These are phyloP conservation scores for Pythium periplocum DNA, from an alignment of 352 stramenopile genomes.

Conservation along the genomic window DNA sequence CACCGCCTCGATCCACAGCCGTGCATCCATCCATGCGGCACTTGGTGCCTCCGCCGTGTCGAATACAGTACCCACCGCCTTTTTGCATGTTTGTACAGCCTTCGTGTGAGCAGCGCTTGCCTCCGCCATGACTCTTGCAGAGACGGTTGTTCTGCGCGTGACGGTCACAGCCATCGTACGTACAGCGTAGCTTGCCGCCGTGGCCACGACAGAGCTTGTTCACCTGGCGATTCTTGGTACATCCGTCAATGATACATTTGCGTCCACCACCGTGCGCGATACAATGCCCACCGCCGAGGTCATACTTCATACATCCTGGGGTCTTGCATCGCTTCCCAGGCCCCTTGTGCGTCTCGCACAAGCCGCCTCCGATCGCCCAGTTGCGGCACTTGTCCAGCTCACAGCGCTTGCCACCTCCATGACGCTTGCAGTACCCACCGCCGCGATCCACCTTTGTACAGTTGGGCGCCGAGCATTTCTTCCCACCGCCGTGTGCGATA, in stretches of 20 bases:
- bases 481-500: conserved; percentile 83
- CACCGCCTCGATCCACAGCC: conserved; percentile 68
- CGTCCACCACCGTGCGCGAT: conserved; percentile 80
- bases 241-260: conserved; percentile 81
- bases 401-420: conserved; percentile 85
- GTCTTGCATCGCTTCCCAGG: conserved; percentile 78
- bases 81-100: conserved; percentile 84
- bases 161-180: conserved; percentile 69
- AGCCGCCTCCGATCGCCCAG: conserved; percentile 73
- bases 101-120: conserved; percentile 60
- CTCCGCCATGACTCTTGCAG: conserved; percentile 80
- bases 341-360: conserved; percentile 75
- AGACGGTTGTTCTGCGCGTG: conserved; percentile 77
- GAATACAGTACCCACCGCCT: conserved; percentile 79
- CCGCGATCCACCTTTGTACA: conserved; percentile 80
- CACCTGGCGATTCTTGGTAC: conserved; percentile 80
- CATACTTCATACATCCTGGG: conserved; percentile 72
- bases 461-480: conserved; percentile 65
- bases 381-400: conserved; percentile 69
- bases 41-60: conserved; percentile 73
- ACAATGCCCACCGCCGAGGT: conserved; percentile 77
- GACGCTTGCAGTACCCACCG: conserved; percentile 75
- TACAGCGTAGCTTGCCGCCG: conserved; percentile 76
- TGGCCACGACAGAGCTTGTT: conserved; percentile 82
- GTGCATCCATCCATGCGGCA: conserved; percentile 61